These are phyloP conservation scores for Fusarium denticulatum DNA, from an alignment of 2,329 filamentous ascomycete genomes.

Conservation along the genomic window DNA sequence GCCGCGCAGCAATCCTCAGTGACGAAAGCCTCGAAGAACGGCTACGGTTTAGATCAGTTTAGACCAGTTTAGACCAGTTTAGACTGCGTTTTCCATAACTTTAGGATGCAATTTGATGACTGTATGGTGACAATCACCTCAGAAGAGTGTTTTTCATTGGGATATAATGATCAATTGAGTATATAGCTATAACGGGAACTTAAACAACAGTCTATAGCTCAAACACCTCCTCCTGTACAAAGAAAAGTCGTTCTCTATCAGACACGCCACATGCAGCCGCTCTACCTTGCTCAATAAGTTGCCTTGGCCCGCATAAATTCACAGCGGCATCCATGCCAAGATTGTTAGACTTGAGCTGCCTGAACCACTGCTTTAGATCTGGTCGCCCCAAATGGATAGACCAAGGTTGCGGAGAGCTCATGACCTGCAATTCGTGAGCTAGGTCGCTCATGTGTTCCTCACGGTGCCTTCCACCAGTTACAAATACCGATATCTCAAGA, in stretches of 20 bases:
- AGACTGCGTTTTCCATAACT: background rate
- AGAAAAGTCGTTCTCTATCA: background rate
- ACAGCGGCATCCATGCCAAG: background rate
- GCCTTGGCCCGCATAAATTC: background rate
- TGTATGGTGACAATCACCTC: rapidly evolving
- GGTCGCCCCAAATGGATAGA: background rate
- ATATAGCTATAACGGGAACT: background rate
- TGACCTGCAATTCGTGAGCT: background rate
- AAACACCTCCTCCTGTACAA: background rate
- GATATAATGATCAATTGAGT: background rate
- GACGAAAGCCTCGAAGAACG: rapidly evolving
- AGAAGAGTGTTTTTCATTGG: background rate
- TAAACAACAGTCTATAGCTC: background rate
- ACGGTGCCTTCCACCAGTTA: background rate
- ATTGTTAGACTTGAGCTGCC: background rate
- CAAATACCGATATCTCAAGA: background rate
- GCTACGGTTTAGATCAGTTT: background rate
- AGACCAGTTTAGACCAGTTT: background rate
- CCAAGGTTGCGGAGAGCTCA: background rate
- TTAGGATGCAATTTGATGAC: too few relatives aligned
- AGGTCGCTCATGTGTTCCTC: rapidly evolving
- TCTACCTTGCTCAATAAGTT: background rate
- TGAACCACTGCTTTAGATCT: background rate
- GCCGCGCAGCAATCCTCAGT: rapidly evolving
- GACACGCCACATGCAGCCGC: background rate